Evolutionary conservation across 495 filamentous ascomycete genomes (phyloP).

Genomic region (Aspergillus affinis): DNA sequence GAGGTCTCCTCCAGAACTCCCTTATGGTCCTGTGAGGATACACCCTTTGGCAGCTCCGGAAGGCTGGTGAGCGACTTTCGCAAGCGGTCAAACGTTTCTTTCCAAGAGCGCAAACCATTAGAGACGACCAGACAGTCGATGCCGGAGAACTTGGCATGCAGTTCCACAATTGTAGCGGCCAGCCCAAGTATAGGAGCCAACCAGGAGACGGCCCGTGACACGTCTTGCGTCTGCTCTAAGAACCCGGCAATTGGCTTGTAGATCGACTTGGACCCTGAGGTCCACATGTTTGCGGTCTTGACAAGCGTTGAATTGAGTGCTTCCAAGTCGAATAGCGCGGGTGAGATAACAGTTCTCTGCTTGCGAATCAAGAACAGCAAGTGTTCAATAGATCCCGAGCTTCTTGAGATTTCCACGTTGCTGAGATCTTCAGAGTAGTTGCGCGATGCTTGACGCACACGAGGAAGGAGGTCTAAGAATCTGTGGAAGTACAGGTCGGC

Average conservation of each 20-base stretch:
- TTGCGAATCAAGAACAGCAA: constrained; percentile 65
- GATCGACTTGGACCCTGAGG: constrained; percentile 30
- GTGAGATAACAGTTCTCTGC: constrained; percentile 61
- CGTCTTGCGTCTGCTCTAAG: constrained; percentile 18
- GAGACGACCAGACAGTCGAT: constrained; percentile 42
- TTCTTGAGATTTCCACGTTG: constrained; percentile 69
- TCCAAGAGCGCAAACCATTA: constrained; percentile 48
- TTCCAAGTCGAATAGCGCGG: constrained; percentile 36
- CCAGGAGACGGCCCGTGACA: constrained; percentile 43
- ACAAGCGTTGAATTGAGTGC: constrained; percentile 36
- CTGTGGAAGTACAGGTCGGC: constrained; percentile 78
- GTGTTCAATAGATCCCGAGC: constrained; percentile 79
- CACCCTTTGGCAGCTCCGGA: constrained; percentile 52
- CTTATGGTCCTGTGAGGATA: constrained; percentile 47
- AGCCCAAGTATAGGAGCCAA: constrained; percentile 49
- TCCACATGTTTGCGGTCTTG: constrained; percentile 46
- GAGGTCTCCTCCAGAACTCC: constrained; percentile 46
- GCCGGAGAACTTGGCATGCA: constrained; percentile 61
- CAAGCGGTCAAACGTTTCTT: constrained; percentile 41
- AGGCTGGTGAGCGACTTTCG: constrained; percentile 43
- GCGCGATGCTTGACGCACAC: constrained; percentile 59
- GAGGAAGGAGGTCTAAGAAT: constrained; percentile 66
- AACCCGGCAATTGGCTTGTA: constrained; percentile 24
- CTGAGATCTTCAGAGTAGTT: constrained; percentile 84
- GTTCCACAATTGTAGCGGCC: constrained; percentile 46